Evolutionary conservation across 257 asterid species (phyloP).

Genomic region (Agastache rugosa): DNA sequence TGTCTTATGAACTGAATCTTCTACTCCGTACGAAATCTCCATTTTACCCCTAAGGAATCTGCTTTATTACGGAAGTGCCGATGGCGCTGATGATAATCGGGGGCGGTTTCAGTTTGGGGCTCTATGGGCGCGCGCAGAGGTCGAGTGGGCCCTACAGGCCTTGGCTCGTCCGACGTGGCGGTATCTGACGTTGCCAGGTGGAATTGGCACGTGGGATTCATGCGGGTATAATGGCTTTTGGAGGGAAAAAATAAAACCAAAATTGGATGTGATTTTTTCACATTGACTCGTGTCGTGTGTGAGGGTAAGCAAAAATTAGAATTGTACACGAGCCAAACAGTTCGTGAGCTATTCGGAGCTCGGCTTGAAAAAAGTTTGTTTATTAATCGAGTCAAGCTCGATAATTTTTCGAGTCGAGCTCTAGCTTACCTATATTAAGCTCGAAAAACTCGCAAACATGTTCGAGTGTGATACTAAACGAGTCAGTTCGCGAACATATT

Average conservation of each 20-base stretch:
- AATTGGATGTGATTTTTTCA: not conserved
- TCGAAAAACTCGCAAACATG: too few relatives aligned
- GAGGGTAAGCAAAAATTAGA: too few relatives aligned
- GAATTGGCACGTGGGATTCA: slow-evolving; percentile 24
- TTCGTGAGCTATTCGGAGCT: too few relatives aligned
- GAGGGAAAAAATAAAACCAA: slow-evolving; percentile 36
- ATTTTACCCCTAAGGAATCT: slow-evolving; percentile 22
- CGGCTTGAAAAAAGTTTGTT: too few relatives aligned
- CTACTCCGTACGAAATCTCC: slow-evolving; percentile 30
- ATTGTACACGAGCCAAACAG: too few relatives aligned
- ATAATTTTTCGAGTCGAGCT: too few relatives aligned
- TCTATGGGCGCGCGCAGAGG: slow-evolving; percentile 41
- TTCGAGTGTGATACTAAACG: too few relatives aligned
- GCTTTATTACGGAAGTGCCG: slow-evolving; percentile 27
- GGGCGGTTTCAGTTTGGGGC: slow-evolving; percentile 41
- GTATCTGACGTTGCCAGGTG: not conserved
- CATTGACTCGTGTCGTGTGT: too few relatives aligned
- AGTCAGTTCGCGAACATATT: too few relatives aligned
- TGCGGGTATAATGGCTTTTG: slow-evolving; percentile 37
- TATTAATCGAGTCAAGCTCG: too few relatives aligned
- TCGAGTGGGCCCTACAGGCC: slow-evolving; percentile 24
- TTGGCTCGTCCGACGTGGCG: slow-evolving; percentile 36
- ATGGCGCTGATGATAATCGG: slow-evolving; percentile 7
- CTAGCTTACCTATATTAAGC: too few relatives aligned
- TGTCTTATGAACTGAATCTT: slow-evolving; percentile 69